phyloP scores from a whole-genome alignment of 2,329 filamentous ascomycete genomes.

The Pseudomassariella vexata region DNA sequence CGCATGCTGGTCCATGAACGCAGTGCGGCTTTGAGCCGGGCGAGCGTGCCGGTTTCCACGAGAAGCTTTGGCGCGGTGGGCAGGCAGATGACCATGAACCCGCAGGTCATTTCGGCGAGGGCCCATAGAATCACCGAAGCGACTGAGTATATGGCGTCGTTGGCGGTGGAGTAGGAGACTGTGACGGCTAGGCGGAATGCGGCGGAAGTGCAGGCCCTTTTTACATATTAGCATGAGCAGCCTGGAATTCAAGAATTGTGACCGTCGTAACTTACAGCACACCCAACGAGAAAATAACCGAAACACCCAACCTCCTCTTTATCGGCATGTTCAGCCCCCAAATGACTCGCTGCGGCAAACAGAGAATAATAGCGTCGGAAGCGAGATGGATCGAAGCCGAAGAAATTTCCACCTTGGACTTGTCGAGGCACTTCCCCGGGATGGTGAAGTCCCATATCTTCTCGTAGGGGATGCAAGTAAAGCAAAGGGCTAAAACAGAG shows the following conservation, averaged over 20 bases:
- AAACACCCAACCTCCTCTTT: conserved; percentile 17
- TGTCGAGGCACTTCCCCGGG: conserved; percentile 12
- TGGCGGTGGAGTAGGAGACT: conserved; percentile 20
- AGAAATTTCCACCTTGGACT: conserved; percentile 7
- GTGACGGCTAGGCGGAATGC: conserved; percentile 29
- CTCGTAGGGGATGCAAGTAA: conserved; percentile 13
- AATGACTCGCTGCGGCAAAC: conserved; percentile 20
- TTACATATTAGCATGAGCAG: conserved; percentile 7
- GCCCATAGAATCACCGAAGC: conserved; percentile 37
- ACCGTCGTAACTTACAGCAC: conserved; percentile 16
- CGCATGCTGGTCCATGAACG: no score
- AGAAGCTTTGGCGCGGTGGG: conserved; percentile 33
- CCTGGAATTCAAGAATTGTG: no score
- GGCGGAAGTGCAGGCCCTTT: conserved; percentile 35
- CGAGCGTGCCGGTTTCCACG: conserved; percentile 14
- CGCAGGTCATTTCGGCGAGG: conserved; percentile 37
- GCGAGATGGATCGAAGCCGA: conserved; percentile 15
- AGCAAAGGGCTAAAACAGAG: conserved; percentile 9
- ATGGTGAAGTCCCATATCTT: conserved; percentile 16
- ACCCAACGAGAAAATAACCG: conserved; percentile 19
- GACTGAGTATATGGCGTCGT: conserved; percentile 29
- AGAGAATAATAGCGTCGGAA: conserved; percentile 18
- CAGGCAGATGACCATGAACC: conserved; percentile 34
- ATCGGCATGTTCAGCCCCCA: conserved; percentile 21
- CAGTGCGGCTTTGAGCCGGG: no score